phyloP scores from a whole-genome alignment of 108 stramenopile genomes.

The Cyclotella kingstonii region DNA sequence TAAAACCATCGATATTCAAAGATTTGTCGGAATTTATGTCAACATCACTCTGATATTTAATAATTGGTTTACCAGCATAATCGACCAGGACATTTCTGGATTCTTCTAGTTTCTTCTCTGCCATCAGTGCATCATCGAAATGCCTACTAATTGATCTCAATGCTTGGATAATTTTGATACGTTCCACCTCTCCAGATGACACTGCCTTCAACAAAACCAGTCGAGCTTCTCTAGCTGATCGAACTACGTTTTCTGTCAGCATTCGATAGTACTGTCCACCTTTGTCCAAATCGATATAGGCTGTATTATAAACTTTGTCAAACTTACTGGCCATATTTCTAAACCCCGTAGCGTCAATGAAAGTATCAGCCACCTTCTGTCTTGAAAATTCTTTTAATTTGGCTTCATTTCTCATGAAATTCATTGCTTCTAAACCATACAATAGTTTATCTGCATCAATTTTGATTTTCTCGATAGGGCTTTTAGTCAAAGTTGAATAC shows the following conservation, averaged over 20 bases:
- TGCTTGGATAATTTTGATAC: slow-evolving; percentile 66
- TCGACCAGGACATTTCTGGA: slow-evolving; percentile 37
- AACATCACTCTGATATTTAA: slow-evolving; percentile 8
- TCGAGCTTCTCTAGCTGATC: slow-evolving; percentile 82
- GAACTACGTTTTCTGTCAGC: slow-evolving; percentile 81
- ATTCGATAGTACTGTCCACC: slow-evolving; percentile 65
- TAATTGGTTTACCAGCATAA: slow-evolving; percentile 39
- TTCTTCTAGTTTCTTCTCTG: slow-evolving; percentile 45
- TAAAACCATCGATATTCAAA: slow-evolving; percentile 56
- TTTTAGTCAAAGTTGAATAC: slow-evolving; percentile 64
- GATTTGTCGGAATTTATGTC: slow-evolving; percentile 23
- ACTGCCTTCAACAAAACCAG: slow-evolving; percentile 78
- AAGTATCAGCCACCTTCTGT: slow-evolving; percentile 60
- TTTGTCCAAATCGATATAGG: slow-evolving; percentile 75
- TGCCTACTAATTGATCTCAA: slow-evolving; percentile 62
- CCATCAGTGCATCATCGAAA: slow-evolving; percentile 63
- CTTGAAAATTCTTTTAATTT: slow-evolving; percentile 58
- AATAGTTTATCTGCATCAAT: slow-evolving; percentile 72
- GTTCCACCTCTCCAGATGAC: slow-evolving; percentile 55
- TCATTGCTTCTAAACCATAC: slow-evolving; percentile 83
- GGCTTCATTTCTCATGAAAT: slow-evolving; percentile 75
- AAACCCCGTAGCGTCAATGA: slow-evolving; percentile 84
- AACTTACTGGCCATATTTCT: slow-evolving; percentile 69
- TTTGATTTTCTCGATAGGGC: slow-evolving; percentile 77
- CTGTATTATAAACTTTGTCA: slow-evolving; percentile 83